phyloP scores from a whole-genome alignment of 2,329 filamentous ascomycete genomes.

The Xylariaceae sp. region DNA sequence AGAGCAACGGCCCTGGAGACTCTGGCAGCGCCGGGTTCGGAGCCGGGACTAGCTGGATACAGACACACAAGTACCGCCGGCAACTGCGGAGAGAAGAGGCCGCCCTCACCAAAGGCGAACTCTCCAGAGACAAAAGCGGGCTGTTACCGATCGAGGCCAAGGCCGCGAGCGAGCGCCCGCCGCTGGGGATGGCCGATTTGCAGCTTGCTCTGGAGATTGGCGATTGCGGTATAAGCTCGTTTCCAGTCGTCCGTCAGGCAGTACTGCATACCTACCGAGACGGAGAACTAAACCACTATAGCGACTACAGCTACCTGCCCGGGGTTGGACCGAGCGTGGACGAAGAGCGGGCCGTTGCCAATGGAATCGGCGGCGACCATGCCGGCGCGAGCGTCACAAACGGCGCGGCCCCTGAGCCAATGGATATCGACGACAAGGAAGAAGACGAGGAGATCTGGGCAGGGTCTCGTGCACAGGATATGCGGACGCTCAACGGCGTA shows the following conservation, averaged over 20 bases:
- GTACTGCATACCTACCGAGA: conserved; percentile 69
- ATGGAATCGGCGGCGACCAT: conserved; percentile 8
- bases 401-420: conserved; percentile 45
- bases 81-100: conserved; percentile 74
- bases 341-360: conserved; percentile 4
- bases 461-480: conserved; percentile 49
- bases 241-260: conserved; percentile 67
- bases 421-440: conserved; percentile 52
- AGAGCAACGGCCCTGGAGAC: conserved; percentile 59
- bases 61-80: conserved; percentile 71
- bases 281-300: conserved; percentile 65
- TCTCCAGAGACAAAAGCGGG: conserved; percentile 69
- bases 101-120: conserved; percentile 64
- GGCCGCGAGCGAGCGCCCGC: conserved; percentile 63
- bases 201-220: conserved; percentile 70
- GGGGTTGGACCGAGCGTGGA: conserved; percentile 31
- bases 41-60: conserved; percentile 63
- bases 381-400: conserved; percentile 34
- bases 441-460: conserved; percentile 57
- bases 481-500: conserved; percentile 48
- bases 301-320: conserved; percentile 52
- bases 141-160: conserved; percentile 77
- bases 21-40: conserved; percentile 58
- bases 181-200: conserved; percentile 73
- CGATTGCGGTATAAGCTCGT: conserved; percentile 69